Evolutionary conservation across 2,329 filamentous ascomycete species (phyloP), one percentile per base, ranked within the genome.

Genomic region (Scedosporium minutisporum): DNA sequence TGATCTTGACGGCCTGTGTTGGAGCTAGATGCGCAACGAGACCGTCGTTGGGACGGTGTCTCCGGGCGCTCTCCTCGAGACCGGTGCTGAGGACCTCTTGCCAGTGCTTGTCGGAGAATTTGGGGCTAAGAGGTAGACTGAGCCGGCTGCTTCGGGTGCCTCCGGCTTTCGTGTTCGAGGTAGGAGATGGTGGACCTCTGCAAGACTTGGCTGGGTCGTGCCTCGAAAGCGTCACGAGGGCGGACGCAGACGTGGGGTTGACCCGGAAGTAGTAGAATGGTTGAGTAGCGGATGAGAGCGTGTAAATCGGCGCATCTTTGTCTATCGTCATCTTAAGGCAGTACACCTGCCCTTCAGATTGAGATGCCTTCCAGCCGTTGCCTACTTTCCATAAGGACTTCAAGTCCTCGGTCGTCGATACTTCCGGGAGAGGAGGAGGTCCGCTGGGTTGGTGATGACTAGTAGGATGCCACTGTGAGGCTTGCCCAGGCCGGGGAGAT

Each of bases 11-110:
- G 12, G 87, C 86, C 0, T 86, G 83, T 1, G 78, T 75, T 1
- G 89, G 89, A 74, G 90, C 89, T 14, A 90, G 80, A 1, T 87
- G 77, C 1, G 89, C 87, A 5, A 92, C 81, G 0, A 88, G 79
- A 0, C 85, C 85, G 69, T 87, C 84, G 51, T 83, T 78, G 6
- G 84, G 84, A 12, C 77, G 79, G 60, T 82, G 77, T 0, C 77
- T 77, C 3, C 84, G 77, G 0, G 78, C 72, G 48, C 80, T 75
- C 63, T 83, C 82, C 69, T 87, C 84, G 3, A 87, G 76, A 0
- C 82, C 82, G 3, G 85, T 87, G 55, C 72, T 75, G 53, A 88
- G 74, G 1, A 82, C 83, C 67, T 85, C 82, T 51, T 81, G 76
- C 83, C 83, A 85, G 70, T 81, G 69, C 68, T 80, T 81, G 65